Conservation (phyloP, 139 green algal genomes). For the Eudorina sp. region DNA sequence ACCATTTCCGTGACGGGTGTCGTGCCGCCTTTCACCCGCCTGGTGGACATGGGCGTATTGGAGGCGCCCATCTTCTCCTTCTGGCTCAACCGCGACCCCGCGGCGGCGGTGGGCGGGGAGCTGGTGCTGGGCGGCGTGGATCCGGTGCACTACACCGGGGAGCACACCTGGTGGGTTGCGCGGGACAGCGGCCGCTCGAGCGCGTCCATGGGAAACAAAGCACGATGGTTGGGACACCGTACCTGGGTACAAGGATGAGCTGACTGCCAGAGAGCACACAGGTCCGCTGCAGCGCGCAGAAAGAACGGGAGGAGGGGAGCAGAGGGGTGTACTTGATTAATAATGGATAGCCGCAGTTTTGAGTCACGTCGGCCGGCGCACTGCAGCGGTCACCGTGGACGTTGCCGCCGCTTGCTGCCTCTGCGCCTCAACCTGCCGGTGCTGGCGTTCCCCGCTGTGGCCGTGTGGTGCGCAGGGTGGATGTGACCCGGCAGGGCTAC, state of each 20-base stretch:
- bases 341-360: no score
- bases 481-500: constrained; percentile 90
- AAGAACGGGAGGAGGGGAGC: no score
- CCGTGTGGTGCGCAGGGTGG: constrained; percentile 78
- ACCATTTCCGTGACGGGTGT: constrained; percentile 90
- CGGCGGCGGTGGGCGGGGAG: constrained; percentile 87
- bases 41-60: constrained; percentile 81
- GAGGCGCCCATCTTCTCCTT: constrained; percentile 95
- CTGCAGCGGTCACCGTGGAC: no score
- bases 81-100: constrained; percentile 93
- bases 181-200: no score
- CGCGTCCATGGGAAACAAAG: no score
- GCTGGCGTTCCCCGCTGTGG: not conserved
- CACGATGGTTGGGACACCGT: no score
- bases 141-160: constrained; percentile 86
- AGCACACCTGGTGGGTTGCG: constrained; percentile 86
- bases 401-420: not conserved
- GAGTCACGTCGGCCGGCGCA: no score
- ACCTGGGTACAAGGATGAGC: no score
- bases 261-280: no score
- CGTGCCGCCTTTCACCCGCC: constrained; percentile 90
- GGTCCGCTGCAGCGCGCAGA: no score
- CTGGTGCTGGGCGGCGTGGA: constrained; percentile 95
- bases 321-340: no score
- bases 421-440: not conserved